Evolutionary conservation across 495 filamentous ascomycete genomes (phyloP).

Genomic region (Trichoderma gamsii): DNA sequence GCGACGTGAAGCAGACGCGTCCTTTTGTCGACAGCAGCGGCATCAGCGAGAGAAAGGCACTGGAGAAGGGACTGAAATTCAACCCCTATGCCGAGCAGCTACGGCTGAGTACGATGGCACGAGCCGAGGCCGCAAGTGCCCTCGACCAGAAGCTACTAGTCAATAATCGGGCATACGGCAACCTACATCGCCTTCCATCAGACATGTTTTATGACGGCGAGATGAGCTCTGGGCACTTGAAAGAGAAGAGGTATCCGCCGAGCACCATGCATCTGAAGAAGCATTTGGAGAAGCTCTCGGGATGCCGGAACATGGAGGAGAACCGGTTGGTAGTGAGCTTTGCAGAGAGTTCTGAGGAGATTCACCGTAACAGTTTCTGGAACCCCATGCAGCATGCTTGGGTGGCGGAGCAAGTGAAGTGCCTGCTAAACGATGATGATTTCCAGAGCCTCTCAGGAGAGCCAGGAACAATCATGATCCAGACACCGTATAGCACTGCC

Average conservation of each 20-base stretch:
- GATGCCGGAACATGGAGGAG: background rate
- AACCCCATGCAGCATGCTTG: conserved; percentile 21
- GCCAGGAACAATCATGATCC: conserved; percentile 22
- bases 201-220: conserved; percentile 20
- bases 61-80: background rate
- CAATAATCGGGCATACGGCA: conserved; percentile 25
- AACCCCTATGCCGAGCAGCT: conserved; percentile 19
- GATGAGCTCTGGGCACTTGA: conserved; percentile 17
- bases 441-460: conserved; percentile 20
- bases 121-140: conserved; percentile 16
- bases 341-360: background rate
- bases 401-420: conserved; percentile 27
- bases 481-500: conserved; percentile 22
- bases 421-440: conserved; percentile 22
- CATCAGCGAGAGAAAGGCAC: background rate
- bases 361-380: background rate
- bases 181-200: conserved; percentile 22
- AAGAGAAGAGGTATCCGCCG: conserved; percentile 4
- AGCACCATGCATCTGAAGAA: conserved; percentile 7
- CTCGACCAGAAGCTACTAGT: conserved; percentile 22
- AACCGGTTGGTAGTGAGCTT: conserved; percentile 22
- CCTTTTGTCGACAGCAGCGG: conserved; percentile 20
- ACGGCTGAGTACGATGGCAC: conserved; percentile 24
- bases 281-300: conserved; percentile 16
- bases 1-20: conserved; percentile 26